A percentile compares a stretch with the other conserved stretches of the same genome.
These are phyloP conservation scores for Cyberlindnera subsufficiens DNA, from an alignment of 805 yeast species.

Conservation along the genomic window DNA sequence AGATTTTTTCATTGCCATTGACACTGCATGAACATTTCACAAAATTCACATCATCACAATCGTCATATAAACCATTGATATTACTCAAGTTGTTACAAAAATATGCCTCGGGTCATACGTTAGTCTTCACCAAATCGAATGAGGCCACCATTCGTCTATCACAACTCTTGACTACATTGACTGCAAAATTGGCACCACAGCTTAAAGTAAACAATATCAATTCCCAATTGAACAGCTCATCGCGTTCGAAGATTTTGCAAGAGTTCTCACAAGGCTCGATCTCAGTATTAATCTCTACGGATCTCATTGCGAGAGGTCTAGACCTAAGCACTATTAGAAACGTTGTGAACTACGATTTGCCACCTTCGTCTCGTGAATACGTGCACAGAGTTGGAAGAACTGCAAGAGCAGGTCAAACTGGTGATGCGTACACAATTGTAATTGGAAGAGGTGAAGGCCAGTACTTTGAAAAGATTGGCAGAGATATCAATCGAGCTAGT, in stretches of 20 bases:
- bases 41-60: conserved; percentile 32
- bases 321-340: conserved; percentile 65
- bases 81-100: conserved; percentile 47
- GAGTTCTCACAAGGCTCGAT: conserved; percentile 51
- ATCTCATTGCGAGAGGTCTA: conserved; percentile 92
- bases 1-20: conserved; percentile 54
- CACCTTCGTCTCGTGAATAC: conserved; percentile 83
- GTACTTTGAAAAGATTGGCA: conserved; percentile 49
- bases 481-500: conserved; percentile 46
- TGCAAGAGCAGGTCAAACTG: conserved; percentile 82
- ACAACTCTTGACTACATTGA: conserved; percentile 45
- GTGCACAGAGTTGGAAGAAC: conserved; percentile 97
- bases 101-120: conserved; percentile 32
- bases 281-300: conserved; percentile 69
- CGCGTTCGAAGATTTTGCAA: conserved; percentile 51
- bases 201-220: conserved; percentile 43
- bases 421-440: conserved; percentile 70
- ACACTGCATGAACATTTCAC: conserved; percentile 40
- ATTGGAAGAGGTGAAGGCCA: conserved; percentile 73
- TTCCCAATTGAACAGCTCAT: conserved; percentile 46
- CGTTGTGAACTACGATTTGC: conserved; percentile 88
- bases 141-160: conserved; percentile 83
- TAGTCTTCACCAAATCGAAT: conserved; percentile 70
- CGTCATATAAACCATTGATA: conserved; percentile 65
- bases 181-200: conserved; percentile 16